Base-by-base conservation (phyloP, 2,329 filamentous ascomycete species). In the Leptographium wingfieldii region DNA sequence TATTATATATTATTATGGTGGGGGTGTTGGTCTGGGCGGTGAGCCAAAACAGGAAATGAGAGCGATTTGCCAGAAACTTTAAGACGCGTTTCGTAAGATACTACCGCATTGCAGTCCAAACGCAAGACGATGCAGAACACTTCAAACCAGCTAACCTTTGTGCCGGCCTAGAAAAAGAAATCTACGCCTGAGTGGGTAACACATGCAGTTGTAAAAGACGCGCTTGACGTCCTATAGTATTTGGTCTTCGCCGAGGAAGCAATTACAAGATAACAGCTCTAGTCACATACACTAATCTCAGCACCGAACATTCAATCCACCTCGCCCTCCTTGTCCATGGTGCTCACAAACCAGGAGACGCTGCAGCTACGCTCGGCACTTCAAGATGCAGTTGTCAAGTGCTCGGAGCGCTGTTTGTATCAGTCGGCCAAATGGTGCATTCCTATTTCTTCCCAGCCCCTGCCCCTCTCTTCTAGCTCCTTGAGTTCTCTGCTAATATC, bases 321-420 rank as follows among this genome's bases (percentile, higher is more conserved):
- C 14, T 35, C 27, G n/a, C 1, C 29, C 4, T 35, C 53, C 53
- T 40, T n/a, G 16, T 14, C 43, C 49, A 84, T 84, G 81, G 73
- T 74, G 61, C 75, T 85, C 62, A 82, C 76, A 61, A 73, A 78
- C 59, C 74, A 79, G 63, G 82, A 85, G 63, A 76, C 79, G 53
- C 73, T 76, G 57, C 86, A 90, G 69, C 77, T 95, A 62, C 84
- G 87, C 68, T 80, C 80, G 46, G 83, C 89, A 40, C 79, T 96
- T 52, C 90, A 95, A 71, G 87, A 91, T 68, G 90, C 92, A 35
- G 86, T 94, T 3, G 80, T 94, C 29, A 91, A 91, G 70, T 97
- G 92, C 75, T 95, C 91, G 1, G 94, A 99, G 71, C 80, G 94
- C 71, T 96, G 94, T 72, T 81, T 99, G 14, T 97, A 96, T 69